Evolutionary conservation across 768 basidiomycete species (phyloP), one percentile per base, ranked within the genome.

Genomic region (Podaxis pistillaris): DNA sequence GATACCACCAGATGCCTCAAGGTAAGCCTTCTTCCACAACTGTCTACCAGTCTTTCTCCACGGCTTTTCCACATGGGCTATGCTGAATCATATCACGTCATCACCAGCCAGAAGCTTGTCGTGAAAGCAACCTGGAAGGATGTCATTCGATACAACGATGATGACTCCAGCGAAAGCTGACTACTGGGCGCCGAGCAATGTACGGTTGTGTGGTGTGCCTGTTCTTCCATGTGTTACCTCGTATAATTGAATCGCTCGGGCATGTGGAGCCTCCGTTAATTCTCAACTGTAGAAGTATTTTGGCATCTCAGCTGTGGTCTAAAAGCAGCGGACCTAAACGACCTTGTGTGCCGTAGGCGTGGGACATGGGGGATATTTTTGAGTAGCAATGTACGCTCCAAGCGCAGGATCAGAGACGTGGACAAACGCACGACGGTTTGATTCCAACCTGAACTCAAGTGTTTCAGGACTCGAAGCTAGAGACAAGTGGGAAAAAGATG

Each of bases 1-100:
- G 64, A 70, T 88, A 44, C 83, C 83, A 56, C n/a, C 60, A 56
- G 60, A 62, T 55, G 60, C 60, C 47, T 62, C 60, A 9, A 55
- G 60, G 60, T 62, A 53, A 19, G 52, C 26, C 22, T 12, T 53
- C 44, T 28, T 47, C 40, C 52, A 33, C 28, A 41, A 46, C 41
- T 44, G 51, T 46, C 26, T 26, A 30, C 37, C 58, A 41, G 28
- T 30, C 36, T 24, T 49, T 40, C 58, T 33, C 49, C 30, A 17
- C 36, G 24, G n/a, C 19, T 53, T 52, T 38, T 44, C 17, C 37
- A 38, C 26, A 46, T 28, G 53, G 60, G 60, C 60, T 62, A 62
- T 62, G 60, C 54, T 56, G 17, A 56, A 62, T 62, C 60, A 62
- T 33, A 62, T 47, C 60, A 62, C 49, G 56, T 49, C 60, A 62